Evolutionary conservation across 768 basidiomycete genomes (phyloP), one percentile per base, ranked within the genome.

Genomic region (Rhizopogon rudus): DNA sequence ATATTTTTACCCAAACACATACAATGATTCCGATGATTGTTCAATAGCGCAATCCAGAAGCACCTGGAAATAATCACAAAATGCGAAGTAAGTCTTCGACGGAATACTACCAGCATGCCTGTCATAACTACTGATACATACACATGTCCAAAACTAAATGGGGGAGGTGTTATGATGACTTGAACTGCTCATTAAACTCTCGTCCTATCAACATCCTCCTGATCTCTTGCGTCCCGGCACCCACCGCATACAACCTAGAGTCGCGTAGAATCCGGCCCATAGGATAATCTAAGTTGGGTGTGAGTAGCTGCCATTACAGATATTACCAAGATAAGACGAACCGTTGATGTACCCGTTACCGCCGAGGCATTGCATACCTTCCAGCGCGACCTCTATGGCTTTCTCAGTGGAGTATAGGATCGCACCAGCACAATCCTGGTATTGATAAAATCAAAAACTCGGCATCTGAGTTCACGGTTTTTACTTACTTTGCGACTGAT

Each of bases 271-370:
- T 82, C 33, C 95, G 85, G 14, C 93, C 94, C 61, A 87, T 81
- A 3, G 93, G 91, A 63, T 95, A 98, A 60, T 98, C 94, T 94
- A 62, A 7, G 35, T 43, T 52, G n/a, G 28, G 44, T 29, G 16
- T 61, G 35, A 56, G 54, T 40, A 35, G 31, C 28, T 35, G 46
- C 17, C n/a, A 28, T 16, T 3, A 29, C 2, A 12, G n/a, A n/a
- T 40, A 39, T 40, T 53, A 22, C 14, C 29, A 6, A 40, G 8
- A 40, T 25, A 54, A 57, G 14, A 66, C 77, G 60, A 52, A 88
- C 92, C 92, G 60, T 96, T 96, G 69, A 94, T 94, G 68, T 96
- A 98, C 12, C 94, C 95, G 66, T 97, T 97, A 6, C 95, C 94
- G 49, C 94, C 93, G 42, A 96, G 76, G 65, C 91, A 94, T 63